Percentiles rank a stretch among this genome's conserved stretches.
These are phyloP conservation scores for Colletotrichum falcatum DNA, from an alignment of 2,329 filamentous ascomycete genomes.

Conservation along the genomic window DNA sequence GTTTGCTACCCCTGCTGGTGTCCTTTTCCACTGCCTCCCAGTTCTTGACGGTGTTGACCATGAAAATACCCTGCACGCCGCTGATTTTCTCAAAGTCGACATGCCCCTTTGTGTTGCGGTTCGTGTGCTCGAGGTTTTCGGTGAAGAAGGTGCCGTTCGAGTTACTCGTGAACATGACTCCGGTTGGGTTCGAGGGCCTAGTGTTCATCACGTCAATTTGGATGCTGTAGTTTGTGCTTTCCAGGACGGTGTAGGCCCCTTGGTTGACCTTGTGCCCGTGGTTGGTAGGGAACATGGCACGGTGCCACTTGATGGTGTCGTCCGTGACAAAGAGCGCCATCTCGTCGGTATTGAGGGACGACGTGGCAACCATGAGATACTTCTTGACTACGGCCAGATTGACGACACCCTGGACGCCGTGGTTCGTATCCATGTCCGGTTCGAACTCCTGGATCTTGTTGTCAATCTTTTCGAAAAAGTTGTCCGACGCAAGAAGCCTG, in stretches of 20 bases:
- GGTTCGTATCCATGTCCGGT: constrained; percentile 79
- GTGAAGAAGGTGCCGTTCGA: constrained; percentile 98
- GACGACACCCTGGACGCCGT: constrained; percentile 82
- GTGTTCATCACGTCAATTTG: constrained; percentile 91
- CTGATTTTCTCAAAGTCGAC: constrained; percentile 97
- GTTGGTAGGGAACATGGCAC: constrained; percentile 86
- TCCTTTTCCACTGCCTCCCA: constrained; percentile 77
- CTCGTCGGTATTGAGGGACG: constrained; percentile 84
- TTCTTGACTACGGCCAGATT: constrained; percentile 88
- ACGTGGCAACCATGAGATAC: constrained; percentile 85
- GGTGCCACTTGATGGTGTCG: constrained; percentile 88
- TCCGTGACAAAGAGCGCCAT: constrained; percentile 91
- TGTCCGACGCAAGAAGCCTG: constrained; percentile 82
- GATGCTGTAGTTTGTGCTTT: constrained; percentile 97
- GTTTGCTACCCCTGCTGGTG: constrained; percentile 49
- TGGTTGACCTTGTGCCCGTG: constrained; percentile 79
- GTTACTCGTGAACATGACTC: constrained; percentile 93
- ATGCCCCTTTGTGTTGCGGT: constrained; percentile 78
- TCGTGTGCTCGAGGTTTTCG: constrained; percentile 91
- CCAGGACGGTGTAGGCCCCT: constrained; percentile 91
- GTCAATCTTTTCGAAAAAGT: constrained; percentile 75
- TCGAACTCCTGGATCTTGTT: constrained; percentile 73
- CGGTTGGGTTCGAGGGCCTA: constrained; percentile 76
- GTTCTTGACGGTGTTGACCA: constrained; percentile 92
- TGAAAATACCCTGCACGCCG: constrained; percentile 89